Evolutionary conservation across 2,329 filamentous ascomycete species (phyloP), one percentile per base, ranked within the genome.

Genomic region (Colletotrichum melonis): DNA sequence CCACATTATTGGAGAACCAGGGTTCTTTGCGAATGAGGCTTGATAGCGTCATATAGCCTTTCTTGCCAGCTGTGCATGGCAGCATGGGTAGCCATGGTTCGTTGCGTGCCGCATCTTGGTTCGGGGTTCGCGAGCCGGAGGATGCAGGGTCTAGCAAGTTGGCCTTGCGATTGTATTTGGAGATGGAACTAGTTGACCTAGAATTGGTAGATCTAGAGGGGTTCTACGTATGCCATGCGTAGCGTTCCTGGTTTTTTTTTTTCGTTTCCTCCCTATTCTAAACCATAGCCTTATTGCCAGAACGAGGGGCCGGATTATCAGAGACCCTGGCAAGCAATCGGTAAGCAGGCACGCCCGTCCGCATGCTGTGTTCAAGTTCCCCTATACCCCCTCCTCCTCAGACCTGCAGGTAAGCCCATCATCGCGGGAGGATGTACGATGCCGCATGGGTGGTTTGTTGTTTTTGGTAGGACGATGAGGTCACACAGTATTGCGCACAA

Each of bases 91-190:
- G 4, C 12, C 28, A 32, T 49, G 59, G 67, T 69, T 35, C 60
- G 35, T 12, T 35, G 19, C 54, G 22, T 49, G n/a, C 16, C 46
- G 12, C 38, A 38, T 30, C 52, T 49, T 49, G 19, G 42, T 35
- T 52, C 46, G 30, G 38, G 11, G n/a, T 35, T 12, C 38, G 32
- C 38, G 59, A 60, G 55, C 67, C 67, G 55, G 56, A 71, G 32
- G 52, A 19, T 73, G 70, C 71, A 73, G 71, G 71, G 71, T 71
- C 67, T 70, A 24, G 52, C 67, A 60, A 59, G 67, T 67, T 12
- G 38, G 46, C 16, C 11, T 19, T 22, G 19, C 42, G 32, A 35
- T 35, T 5, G 32, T 35, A 35, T 35, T 35, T 35, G 32, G 32
- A 35, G 32, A 12, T 12, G 32, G 32, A 35, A 35, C 32, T 12